These are phyloP conservation scores for Eurotiales sp. DNA, from an alignment of 2,329 filamentous ascomycete genomes.

Conservation along the genomic window DNA sequence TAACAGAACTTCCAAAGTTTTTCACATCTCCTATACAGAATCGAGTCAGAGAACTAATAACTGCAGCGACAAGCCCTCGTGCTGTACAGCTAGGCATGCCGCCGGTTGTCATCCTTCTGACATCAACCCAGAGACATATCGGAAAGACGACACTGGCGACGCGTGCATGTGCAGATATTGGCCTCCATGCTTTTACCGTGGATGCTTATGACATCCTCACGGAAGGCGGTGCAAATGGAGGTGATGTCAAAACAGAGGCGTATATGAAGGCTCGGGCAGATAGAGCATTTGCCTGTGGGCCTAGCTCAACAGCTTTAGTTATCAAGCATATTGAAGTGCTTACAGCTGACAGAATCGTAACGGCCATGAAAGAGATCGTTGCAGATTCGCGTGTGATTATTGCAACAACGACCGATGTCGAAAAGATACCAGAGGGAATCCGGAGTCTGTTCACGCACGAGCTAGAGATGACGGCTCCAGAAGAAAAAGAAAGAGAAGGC, in stretches of 20 bases:
- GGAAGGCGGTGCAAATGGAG: conserved; percentile 80
- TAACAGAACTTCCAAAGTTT: conserved; percentile 33
- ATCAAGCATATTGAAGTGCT: conserved; percentile 87
- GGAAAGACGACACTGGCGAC: conserved; percentile 79
- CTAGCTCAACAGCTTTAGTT: conserved; percentile 78
- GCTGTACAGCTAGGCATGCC: conserved; percentile 85
- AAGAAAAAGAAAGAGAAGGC: conserved; percentile 86
- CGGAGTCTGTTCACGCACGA: conserved; percentile 93
- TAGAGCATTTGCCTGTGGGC: conserved; percentile 80
- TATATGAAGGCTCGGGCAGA: conserved; percentile 84
- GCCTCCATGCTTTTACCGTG: conserved; percentile 81
- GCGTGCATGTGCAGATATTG: conserved; percentile 79
- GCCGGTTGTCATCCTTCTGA: conserved; percentile 79
- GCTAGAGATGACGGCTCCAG: conserved; percentile 86
- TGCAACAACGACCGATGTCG: conserved; percentile 90
- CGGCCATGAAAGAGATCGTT: conserved; percentile 78
- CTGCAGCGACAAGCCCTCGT: conserved; percentile 80
- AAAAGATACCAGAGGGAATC: conserved; percentile 87
- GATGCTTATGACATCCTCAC: conserved; percentile 92
- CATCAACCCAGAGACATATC: conserved; percentile 88
- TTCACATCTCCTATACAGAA: conserved; percentile 61
- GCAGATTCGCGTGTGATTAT: conserved; percentile 77
- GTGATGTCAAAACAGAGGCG: conserved; percentile 91
- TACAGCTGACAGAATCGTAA: conserved; percentile 84
- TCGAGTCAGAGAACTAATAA: conserved; percentile 76